phyloP scores from a whole-genome alignment of 345 rosid species.

The Cardamine resedifolia region DNA sequence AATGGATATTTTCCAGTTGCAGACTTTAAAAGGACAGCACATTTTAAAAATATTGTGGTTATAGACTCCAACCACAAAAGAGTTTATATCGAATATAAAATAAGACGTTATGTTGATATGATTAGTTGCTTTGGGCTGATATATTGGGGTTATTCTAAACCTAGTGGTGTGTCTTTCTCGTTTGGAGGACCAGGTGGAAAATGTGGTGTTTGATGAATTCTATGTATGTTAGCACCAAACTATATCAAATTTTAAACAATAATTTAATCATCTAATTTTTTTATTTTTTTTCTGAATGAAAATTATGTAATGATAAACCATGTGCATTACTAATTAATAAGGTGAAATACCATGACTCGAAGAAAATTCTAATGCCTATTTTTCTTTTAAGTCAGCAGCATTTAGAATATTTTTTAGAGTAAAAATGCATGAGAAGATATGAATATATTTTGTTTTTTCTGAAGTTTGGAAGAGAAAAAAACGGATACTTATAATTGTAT shows the following conservation, averaged over 20 bases:
- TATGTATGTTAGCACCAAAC: not conserved
- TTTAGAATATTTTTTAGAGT: no score
- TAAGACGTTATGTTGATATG: not conserved
- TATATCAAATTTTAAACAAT: not conserved
- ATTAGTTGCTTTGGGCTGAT: not conserved
- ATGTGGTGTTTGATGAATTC: not conserved
- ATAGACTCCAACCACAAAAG: not conserved
- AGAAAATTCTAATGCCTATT: no score
- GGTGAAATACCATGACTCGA: not conserved
- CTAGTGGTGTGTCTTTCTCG: not conserved
- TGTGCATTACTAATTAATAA: not conserved
- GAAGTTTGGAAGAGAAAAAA: no score
- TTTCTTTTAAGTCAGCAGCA: not conserved
- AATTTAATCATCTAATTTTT: not conserved
- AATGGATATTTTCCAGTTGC: conserved; percentile 11
- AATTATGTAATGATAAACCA: not conserved
- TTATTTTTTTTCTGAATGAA: not conserved
- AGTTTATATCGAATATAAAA: not conserved
- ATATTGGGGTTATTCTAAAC: not conserved
- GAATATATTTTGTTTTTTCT: no score
- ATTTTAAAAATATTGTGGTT: not conserved
- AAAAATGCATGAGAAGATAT: no score
- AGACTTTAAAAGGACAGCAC: not conserved
- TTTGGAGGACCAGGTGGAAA: conserved; percentile 33
- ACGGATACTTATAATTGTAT: no score